Percentiles rank a stretch among this genome's conserved stretches.
Conservation (phyloP, 345 rosid genomes). For the Linum tenue region DNA sequence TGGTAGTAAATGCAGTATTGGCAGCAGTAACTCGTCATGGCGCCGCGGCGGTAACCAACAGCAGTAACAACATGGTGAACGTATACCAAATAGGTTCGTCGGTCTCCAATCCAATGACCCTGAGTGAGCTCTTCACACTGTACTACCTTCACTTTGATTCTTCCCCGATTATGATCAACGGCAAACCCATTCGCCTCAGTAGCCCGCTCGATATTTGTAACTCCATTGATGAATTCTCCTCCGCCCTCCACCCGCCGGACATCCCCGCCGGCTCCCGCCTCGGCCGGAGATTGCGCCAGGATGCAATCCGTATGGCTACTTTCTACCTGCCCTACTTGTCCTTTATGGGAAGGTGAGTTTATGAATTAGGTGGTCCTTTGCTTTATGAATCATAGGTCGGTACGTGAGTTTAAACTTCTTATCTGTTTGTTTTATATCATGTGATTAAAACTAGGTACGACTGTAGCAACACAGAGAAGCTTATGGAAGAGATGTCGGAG, state of each 20-base stretch:
- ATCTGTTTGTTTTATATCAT: too few species aligned
- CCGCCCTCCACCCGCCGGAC: not conserved
- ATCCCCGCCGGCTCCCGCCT: not conserved
- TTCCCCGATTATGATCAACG: not conserved
- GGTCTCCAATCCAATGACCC: not conserved
- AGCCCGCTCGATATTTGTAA: not conserved
- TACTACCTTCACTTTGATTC: not conserved
- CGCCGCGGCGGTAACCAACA: not conserved
- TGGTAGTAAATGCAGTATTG: not conserved
- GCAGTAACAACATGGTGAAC: not conserved
- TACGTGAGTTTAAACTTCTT: too few species aligned
- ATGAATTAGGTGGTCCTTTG: not conserved
- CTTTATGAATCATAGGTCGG: too few species aligned
- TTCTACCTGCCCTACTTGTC: conserved; percentile 11
- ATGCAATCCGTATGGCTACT: conserved; percentile 3
- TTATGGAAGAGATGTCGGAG: not conserved
- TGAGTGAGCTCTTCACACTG: not conserved
- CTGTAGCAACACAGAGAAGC: not conserved
- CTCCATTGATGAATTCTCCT: not conserved
- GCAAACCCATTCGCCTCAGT: not conserved
- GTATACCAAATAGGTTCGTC: not conserved
- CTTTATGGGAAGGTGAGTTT: conserved; percentile 14
- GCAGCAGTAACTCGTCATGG: not conserved
- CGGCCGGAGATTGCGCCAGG: not conserved
- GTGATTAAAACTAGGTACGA: not conserved